Conservation (phyloP, 495 filamentous ascomycete species). For the Darksidea phi region DNA sequence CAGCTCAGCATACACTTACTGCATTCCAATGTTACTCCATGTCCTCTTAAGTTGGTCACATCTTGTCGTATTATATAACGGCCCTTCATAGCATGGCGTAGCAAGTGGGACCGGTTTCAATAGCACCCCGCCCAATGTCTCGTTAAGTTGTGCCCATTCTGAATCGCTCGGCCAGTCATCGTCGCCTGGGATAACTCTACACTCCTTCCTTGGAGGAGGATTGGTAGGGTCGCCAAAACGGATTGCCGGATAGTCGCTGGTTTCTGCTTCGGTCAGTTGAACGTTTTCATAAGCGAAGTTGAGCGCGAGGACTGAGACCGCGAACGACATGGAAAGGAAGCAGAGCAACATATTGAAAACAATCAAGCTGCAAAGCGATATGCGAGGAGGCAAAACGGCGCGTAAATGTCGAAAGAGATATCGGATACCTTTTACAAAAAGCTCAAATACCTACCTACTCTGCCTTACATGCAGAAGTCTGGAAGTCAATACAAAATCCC, state of each 20-base stretch:
- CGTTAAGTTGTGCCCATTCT: slow-evolving; percentile 30
- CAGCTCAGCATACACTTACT: slow-evolving; percentile 27
- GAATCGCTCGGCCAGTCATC: slow-evolving; percentile 24
- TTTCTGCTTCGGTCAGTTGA: slow-evolving; percentile 26
- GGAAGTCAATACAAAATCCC: too few relatives aligned
- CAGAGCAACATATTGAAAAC: slow-evolving; percentile 14
- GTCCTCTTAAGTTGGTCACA: slow-evolving; percentile 14
- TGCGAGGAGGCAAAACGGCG: too few relatives aligned
- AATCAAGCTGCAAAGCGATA: too few relatives aligned
- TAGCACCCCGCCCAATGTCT: slow-evolving; percentile 28
- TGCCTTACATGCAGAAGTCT: too few relatives aligned
- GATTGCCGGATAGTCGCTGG: slow-evolving; percentile 18
- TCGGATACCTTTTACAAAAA: too few relatives aligned
- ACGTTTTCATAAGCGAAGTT: slow-evolving; percentile 28
- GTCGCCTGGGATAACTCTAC: slow-evolving; percentile 24
- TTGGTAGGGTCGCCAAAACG: slow-evolving; percentile 8
- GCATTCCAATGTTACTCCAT: slow-evolving; percentile 14
- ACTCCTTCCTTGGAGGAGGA: slow-evolving; percentile 1
- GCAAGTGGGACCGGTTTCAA: slow-evolving; percentile 26
- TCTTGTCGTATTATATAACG: slow-evolving; percentile 7
- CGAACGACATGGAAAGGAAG: neutral
- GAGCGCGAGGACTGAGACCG: slow-evolving; percentile 2
- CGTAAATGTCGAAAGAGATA: too few relatives aligned
- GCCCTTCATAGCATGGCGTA: slow-evolving; percentile 19
- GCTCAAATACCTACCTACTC: too few relatives aligned